Conservation (phyloP, 352 stramenopile species). For the Pythium vanterpoolii region DNA sequence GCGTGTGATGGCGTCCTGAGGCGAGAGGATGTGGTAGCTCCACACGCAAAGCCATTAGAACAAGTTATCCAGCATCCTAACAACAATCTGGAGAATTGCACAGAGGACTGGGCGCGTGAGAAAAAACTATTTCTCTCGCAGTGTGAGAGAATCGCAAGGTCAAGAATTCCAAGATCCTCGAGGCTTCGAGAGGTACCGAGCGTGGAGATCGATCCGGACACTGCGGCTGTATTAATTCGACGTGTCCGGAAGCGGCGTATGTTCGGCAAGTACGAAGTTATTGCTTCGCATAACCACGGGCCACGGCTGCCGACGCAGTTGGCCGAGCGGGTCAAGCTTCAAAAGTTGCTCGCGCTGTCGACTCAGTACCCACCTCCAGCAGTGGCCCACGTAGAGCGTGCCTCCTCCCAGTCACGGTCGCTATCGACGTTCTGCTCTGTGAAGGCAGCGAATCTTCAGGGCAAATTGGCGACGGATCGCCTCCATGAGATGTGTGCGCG, state of each 20-base stretch:
- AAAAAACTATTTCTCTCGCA: neutral
- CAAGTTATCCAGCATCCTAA: neutral
- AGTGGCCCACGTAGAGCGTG: neutral
- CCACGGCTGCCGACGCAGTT: neutral
- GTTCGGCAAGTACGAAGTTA: neutral
- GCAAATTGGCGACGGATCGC: slow-evolving; percentile 12
- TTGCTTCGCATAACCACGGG: neutral
- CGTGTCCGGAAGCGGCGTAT: neutral
- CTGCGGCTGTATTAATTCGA: neutral
- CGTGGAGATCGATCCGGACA: neutral
- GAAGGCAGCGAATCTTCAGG: slow-evolving; percentile 17
- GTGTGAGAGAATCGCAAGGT: neutral
- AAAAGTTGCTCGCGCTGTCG: slow-evolving; percentile 7
- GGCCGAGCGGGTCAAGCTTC: slow-evolving; percentile 1
- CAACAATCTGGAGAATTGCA: neutral
- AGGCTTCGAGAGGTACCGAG: neutral
- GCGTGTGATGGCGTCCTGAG: neutral
- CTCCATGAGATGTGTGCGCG: slow-evolving; percentile 10
- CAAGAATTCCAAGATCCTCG: too few relatives aligned
- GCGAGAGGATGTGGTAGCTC: neutral
- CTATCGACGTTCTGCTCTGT: slow-evolving; percentile 18
- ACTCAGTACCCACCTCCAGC: neutral
- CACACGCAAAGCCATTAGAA: too few relatives aligned
- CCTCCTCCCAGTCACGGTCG: neutral
- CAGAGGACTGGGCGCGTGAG: neutral